Base-by-base conservation (phyloP, 2,329 filamentous ascomycete genomes). In the Mycosphaerelloides madeirae region DNA sequence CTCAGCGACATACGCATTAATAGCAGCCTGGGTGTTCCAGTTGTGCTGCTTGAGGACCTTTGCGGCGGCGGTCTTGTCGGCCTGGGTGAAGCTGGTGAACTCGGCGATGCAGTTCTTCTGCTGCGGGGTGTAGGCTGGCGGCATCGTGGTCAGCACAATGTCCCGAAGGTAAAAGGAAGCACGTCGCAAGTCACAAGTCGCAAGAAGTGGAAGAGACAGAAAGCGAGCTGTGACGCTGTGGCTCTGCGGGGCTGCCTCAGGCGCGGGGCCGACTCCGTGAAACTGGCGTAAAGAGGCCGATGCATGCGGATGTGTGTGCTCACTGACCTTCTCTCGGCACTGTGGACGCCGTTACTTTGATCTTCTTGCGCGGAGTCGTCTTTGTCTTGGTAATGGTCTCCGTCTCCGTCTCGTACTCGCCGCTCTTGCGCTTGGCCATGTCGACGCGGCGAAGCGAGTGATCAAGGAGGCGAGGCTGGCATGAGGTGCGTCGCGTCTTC, bases 91-190 rank as follows among this genome's bases (percentile, higher is more conserved):
- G 46, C 51, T 65, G 46, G 62, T 60, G 54, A 75, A 73, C 55
- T 72, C 66, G 50, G 49, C 47, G 35, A 74, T 70, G 12, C 70
- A 68, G 43, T 54, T 55, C 59, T 73, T 75, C 59, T 76, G 72
- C 58, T 65, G 58, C 6, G 66, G 34, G 6, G 64, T 72, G 57
- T 72, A 70, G 31, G 65, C 68, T 66, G 70, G 57, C 55, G 71
- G 69, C 72, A 75, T 73, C 7, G 54, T 49, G 44, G 9, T 25
- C 22, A 25, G 22, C 22, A 25, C 22, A 25, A 25, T 25, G 6
- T 25, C 9, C 9, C 22, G 22, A 25, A 25, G 22, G 18, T 28
- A 11, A 15, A 6, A n/a, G 20, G 22, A 20, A 35, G 6, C 20
- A 15, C 16, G 4, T n/a, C 12, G 19, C 15, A 25, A 37, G 12